Conservation (phyloP, 1,284 basidiomycete genomes). For the Sphaerobolus stellatus region DNA sequence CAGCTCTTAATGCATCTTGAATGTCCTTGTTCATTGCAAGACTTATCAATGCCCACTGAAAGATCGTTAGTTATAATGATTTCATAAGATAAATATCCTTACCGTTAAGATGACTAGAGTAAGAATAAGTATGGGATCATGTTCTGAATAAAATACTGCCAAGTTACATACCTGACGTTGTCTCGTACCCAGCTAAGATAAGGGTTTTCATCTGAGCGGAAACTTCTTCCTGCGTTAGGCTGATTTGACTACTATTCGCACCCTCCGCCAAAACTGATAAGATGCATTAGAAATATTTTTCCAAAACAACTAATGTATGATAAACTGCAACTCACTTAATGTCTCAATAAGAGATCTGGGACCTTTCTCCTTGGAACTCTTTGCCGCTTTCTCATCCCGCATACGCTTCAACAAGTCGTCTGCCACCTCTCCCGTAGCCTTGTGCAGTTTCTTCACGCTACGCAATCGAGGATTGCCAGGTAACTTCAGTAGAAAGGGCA, state of each 20-base stretch:
- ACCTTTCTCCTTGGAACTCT: conserved; percentile 27
- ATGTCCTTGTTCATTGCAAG: neutral
- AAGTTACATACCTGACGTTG: neutral
- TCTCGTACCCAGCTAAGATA: conserved; percentile 1
- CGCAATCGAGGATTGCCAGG: conserved; percentile 39
- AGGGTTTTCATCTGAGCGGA: conserved; percentile 39
- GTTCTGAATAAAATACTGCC: neutral
- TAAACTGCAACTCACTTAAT: no score
- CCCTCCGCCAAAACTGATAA: conserved; percentile 52
- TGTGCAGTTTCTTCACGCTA: conserved; percentile 37
- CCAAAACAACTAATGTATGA: conserved; percentile 19
- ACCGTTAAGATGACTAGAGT: conserved; percentile 32
- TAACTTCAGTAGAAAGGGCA: conserved; percentile 45
- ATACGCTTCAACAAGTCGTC: conserved; percentile 45
- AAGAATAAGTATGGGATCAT: neutral
- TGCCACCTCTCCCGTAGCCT: conserved; percentile 46
- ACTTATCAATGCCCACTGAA: conserved; percentile 4
- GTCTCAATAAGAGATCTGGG: conserved; percentile 56
- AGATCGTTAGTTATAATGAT: conserved; percentile 44
- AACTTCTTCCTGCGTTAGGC: conserved; percentile 66
- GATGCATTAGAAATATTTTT: conserved; percentile 1
- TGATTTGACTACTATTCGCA: conserved; percentile 34
- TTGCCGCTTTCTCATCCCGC: conserved; percentile 39
- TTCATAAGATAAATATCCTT: conserved; percentile 30
- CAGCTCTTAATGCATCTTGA: neutral